Evolutionary conservation across 495 filamentous ascomycete genomes (phyloP), one percentile per base, ranked within the genome.

Genomic region (Hyaloscypha finlandica): DNA sequence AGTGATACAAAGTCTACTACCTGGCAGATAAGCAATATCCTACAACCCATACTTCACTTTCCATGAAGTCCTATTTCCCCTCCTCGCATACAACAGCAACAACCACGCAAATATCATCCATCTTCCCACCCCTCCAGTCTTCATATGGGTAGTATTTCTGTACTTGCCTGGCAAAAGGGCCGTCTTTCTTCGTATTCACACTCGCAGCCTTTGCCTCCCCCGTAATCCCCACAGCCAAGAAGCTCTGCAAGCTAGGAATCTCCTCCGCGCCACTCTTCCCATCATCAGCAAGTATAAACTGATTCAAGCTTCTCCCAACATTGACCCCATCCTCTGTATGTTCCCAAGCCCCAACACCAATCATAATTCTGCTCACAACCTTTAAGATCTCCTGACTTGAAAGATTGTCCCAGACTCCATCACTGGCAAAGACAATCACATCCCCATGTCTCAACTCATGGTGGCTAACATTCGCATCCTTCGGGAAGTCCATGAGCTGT

Each of bases 351-450:
- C 88, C 88, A 22, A 81, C 79, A 30, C 78, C 77, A 8, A 85
- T 75, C 94, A 98, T 97, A 8, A 87, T 79, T 37, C 84, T 81
- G 59, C 89, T 93, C 33, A 92, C 87, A 63, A 95, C 85, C 59
- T 88, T 86, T 19, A 99, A 83, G 31, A 95, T 88, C 68, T 98
- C 92, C 73, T 94, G 89, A 69, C 92, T 88, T 69, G 89, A 93
- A n/a, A 99, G 81, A 72, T 99, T 99, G 76, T 99, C 95, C 88
- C 94, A 97, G 4, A 98, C 92, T 5, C 95, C 95, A 74, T 99
- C 95, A 8, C 92, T 97, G 4, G 93, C 95, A 67, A 98, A 89
- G 19, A 99, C 78, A 16, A 98, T 77, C 8, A 98, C 90, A 74
- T 99, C 95, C 6, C 95, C 95, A 77, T 97, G 92, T 64, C 89